Evolutionary conservation across 805 yeast genomes (phyloP), one percentile per base, ranked within the genome.

Genomic region (Starmerella apis): DNA sequence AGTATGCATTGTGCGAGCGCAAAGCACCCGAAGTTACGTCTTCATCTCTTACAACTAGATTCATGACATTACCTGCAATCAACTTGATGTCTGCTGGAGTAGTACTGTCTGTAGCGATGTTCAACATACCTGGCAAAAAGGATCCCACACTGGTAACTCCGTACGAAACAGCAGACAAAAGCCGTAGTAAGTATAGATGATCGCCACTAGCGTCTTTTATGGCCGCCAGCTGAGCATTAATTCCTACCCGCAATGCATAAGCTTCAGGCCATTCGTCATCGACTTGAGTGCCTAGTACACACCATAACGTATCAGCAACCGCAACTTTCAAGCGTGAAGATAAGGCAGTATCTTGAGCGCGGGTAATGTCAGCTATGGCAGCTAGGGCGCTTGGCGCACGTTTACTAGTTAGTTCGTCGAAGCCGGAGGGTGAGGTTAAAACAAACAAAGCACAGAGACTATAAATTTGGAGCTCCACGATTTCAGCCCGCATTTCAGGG

Each of bases 381-480:
- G 22, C 9, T 2, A 52, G 27, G 1, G 53, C 53, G 6, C 42
- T 42, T 3, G 56, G 56, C 2, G 51, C 50, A 2, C 49, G 47
- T 3, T 13, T 16, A 13, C 19, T 6, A 1, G 51, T 31, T 2
- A 46, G 43, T 6, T 24, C 16, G 4, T 46, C 32, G 27, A 46
- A 50, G 16, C 49, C 56, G 2, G 3, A 8, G 7, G 43, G 31
- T 4, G 31, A 30, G 6, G 46, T 3, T n/a, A 50, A 23, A 24
- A 48, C 22, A n/a, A 50, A 19, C 2, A 52, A 45, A 1, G 51
- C 41, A 9, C 48, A 24, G n/a, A 47, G 33, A 13, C 43, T 25
- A 22, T 38, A 52, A 5, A 25, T 18, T 22, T 52, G 55, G 13
- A 32, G 48, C 25, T 49, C 31, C 4, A 48, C 46, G 4, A 52